These are phyloP conservation scores for Cardamine resedifolia DNA, from an alignment of 345 rosid species.

Conservation along the genomic window DNA sequence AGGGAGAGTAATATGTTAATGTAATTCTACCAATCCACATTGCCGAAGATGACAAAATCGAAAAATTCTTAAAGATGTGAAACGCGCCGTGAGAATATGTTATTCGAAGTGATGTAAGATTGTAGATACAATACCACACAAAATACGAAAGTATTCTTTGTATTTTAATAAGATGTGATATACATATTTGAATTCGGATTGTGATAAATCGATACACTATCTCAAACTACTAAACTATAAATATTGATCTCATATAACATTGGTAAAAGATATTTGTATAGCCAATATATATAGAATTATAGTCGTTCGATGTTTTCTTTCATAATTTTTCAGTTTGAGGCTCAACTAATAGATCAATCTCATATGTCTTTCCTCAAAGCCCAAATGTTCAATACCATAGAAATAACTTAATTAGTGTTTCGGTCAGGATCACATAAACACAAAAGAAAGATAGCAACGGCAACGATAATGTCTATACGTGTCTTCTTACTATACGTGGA, in stretches of 20 bases:
- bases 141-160: no score
- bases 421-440: not conserved
- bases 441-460: not conserved
- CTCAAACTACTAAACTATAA: not conserved
- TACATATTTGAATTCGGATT: not conserved
- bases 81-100: no score
- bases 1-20: no score
- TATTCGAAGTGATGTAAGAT: no score
- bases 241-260: not conserved
- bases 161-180: not conserved
- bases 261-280: not conserved
- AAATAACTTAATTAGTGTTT: not conserved
- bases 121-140: no score
- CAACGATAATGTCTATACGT: conserved; percentile 8
- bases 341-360: not conserved
- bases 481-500: conserved; percentile 6
- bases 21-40: no score
- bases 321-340: not conserved
- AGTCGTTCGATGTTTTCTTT: not conserved
- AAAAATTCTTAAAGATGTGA: no score
- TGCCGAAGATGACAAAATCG: no score
- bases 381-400: not conserved
- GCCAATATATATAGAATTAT: not conserved
- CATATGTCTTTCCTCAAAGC: not conserved
- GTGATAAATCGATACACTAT: not conserved